A percentile compares a stretch with the other conserved stretches of the same genome.
Conservation (phyloP, 164 flowering plant species). For the Vitis rupestris region DNA sequence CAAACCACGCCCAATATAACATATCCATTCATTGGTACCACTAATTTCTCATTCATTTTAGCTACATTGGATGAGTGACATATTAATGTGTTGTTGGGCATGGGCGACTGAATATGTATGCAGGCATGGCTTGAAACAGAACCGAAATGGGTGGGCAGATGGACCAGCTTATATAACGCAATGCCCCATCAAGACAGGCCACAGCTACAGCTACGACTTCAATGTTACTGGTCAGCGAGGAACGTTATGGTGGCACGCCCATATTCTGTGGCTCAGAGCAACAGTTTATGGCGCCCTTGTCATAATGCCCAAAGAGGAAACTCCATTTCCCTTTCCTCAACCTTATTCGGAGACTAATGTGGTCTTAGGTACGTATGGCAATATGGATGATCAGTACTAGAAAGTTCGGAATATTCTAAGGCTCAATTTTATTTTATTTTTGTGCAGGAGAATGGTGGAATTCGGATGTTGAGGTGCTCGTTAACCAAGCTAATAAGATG, state of each 20-base stretch:
- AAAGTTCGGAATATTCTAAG: no score
- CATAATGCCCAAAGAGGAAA: slow-evolving; percentile 27
- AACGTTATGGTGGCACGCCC: slow-evolving; percentile 34
- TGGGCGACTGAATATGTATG: background rate
- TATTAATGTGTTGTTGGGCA: no score
- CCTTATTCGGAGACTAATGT: slow-evolving; percentile 23
- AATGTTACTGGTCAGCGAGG: slow-evolving; percentile 17
- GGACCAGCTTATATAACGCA: slow-evolving; percentile 22
- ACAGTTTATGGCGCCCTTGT: slow-evolving; percentile 41
- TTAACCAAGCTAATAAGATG: slow-evolving; percentile 24
- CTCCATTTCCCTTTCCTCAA: slow-evolving; percentile 35
- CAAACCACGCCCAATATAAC: slow-evolving; percentile 17
- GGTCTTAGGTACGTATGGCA: slow-evolving; percentile 18
- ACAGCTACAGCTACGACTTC: slow-evolving; percentile 11
- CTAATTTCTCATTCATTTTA: background rate
- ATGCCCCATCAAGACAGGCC: slow-evolving; percentile 17
- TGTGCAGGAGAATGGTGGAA: slow-evolving; percentile 43
- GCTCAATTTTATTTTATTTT: no score
- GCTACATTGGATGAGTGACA: no score
- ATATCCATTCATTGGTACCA: slow-evolving; percentile 20
- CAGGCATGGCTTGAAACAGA: slow-evolving; percentile 23
- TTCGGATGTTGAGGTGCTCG: slow-evolving; percentile 26
- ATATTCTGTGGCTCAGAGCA: slow-evolving; percentile 32
- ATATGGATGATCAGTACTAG: no score
- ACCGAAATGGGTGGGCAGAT: slow-evolving; percentile 19